Conservation (phyloP, 495 filamentous ascomycete genomes). For the Penicillium fimorum region DNA sequence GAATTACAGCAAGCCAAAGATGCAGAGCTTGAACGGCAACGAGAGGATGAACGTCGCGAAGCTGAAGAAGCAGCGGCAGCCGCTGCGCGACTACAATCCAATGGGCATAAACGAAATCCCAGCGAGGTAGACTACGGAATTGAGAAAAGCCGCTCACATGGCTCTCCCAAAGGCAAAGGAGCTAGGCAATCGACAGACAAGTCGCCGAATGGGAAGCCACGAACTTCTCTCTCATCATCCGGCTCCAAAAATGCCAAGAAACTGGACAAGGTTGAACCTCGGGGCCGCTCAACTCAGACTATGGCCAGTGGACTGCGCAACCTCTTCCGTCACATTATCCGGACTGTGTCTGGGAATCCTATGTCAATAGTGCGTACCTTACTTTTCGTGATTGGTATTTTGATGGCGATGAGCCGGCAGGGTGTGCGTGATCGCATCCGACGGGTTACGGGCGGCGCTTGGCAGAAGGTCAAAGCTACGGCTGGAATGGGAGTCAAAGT, state of each 20-base stretch:
- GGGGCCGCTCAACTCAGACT: conserved; percentile 32
- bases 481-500: conserved; percentile 98
- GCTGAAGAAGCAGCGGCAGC: conserved; percentile 55
- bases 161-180: conserved; percentile 33
- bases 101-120: conserved; percentile 50
- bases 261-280: conserved; percentile 36
- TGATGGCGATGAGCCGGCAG: conserved; percentile 71
- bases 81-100: conserved; percentile 42
- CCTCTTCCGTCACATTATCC: conserved; percentile 59
- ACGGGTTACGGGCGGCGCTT: conserved; percentile 63
- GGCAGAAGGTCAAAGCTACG: conserved; percentile 81
- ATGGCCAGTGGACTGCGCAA: conserved; percentile 54
- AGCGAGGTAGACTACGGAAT: conserved; percentile 57
- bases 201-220: conserved; percentile 29
- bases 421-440: conserved; percentile 73
- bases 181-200: conserved; percentile 31
- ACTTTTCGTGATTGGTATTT: conserved; percentile 76
- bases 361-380: conserved; percentile 70
- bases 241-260: conserved; percentile 42
- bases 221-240: conserved; percentile 35
- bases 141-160: conserved; percentile 43
- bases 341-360: conserved; percentile 67
- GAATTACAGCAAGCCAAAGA: conserved; percentile 61
- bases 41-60: conserved; percentile 57
- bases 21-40: conserved; percentile 55